phyloP scores from a whole-genome alignment of 2,329 filamentous ascomycete genomes.

The Penicillium corylophilum region DNA sequence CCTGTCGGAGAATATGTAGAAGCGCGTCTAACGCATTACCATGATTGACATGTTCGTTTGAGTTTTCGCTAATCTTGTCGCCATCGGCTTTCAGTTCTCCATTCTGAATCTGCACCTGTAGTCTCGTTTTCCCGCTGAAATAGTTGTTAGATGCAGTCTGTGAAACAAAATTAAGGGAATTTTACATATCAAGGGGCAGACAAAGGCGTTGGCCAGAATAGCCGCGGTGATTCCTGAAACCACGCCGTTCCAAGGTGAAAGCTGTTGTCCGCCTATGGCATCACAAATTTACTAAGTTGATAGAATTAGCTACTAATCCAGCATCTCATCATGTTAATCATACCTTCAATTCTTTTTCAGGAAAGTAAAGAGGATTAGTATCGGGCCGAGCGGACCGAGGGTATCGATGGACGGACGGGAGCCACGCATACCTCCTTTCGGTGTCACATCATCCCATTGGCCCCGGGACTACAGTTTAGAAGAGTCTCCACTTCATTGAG shows the following conservation, averaged over 20 bases:
- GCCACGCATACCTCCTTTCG: neutral
- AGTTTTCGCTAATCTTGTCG: neutral
- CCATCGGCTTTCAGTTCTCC: neutral
- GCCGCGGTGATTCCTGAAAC: slow-evolving; percentile 7
- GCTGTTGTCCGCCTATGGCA: neutral
- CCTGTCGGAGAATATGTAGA: neutral
- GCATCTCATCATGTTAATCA: neutral
- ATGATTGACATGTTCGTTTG: neutral
- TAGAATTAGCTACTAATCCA: neutral
- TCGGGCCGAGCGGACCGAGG: slow-evolving; percentile 9
- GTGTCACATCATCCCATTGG: slow-evolving; percentile 2
- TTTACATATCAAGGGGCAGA: slow-evolving; percentile 14
- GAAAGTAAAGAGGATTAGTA: neutral
- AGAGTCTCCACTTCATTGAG: slow-evolving; percentile 17
- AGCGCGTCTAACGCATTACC: neutral
- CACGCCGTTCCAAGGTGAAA: slow-evolving; percentile 8
- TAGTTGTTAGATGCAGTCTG: neutral
- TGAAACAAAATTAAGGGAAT: neutral
- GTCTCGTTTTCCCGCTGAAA: slow-evolving; percentile 8
- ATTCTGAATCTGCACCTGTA: slow-evolving; percentile 9
- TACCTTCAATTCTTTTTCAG: neutral
- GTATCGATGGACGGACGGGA: neutral
- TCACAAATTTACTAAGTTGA: neutral
- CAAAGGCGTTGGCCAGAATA: slow-evolving; percentile 9
- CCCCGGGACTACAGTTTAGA: slow-evolving; percentile 15